A percentile compares a stretch with the other conserved stretches of the same genome.
Evolutionary conservation across 2,329 filamentous ascomycete genomes (phyloP).

Genomic region (Fusarium lateritium): DNA sequence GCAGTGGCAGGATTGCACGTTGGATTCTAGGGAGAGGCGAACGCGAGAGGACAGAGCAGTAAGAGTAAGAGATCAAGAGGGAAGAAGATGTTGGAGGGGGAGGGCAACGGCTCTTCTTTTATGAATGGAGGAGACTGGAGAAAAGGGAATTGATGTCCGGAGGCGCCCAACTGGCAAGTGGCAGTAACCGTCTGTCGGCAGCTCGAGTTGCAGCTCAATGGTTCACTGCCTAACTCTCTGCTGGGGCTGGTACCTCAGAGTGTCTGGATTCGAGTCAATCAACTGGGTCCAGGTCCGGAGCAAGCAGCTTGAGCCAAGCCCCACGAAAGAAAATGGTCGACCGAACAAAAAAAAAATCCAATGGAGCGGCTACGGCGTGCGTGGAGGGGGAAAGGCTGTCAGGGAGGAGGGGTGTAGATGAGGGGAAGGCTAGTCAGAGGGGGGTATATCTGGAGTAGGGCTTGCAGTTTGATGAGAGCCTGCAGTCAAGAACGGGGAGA

Average conservation of each 20-base stretch:
- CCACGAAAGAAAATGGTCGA: constrained; percentile 41
- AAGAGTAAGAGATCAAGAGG: constrained; percentile 35
- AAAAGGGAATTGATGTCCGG: constrained; percentile 39
- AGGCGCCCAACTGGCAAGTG: constrained; percentile 21
- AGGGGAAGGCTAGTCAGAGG: constrained; percentile 29
- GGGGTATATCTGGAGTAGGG: constrained; percentile 37
- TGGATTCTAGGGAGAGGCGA: constrained; percentile 43
- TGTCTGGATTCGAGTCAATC: constrained; percentile 33
- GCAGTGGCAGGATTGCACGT: constrained; percentile 44
- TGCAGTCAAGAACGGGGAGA: constrained; percentile 17
- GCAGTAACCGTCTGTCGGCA: constrained; percentile 32
- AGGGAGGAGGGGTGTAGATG: constrained; percentile 37
- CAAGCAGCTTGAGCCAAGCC: constrained; percentile 40
- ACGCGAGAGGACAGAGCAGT: constrained; percentile 47
- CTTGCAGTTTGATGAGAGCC: constrained; percentile 29
- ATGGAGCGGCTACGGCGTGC: constrained; percentile 47
- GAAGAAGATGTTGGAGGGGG: constrained; percentile 25
- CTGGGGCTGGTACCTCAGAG: no score
- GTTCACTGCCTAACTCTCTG: constrained; percentile 17
- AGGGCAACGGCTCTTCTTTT: constrained; percentile 47
- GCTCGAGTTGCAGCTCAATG: constrained; percentile 29
- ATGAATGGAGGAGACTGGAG: constrained; percentile 42
- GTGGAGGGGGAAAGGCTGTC: constrained; percentile 24
- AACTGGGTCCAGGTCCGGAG: constrained; percentile 43
- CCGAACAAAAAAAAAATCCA: constrained; percentile 41